Base-by-base conservation (phyloP, 116 monocot species). In the Phalaenopsis hybrid region DNA sequence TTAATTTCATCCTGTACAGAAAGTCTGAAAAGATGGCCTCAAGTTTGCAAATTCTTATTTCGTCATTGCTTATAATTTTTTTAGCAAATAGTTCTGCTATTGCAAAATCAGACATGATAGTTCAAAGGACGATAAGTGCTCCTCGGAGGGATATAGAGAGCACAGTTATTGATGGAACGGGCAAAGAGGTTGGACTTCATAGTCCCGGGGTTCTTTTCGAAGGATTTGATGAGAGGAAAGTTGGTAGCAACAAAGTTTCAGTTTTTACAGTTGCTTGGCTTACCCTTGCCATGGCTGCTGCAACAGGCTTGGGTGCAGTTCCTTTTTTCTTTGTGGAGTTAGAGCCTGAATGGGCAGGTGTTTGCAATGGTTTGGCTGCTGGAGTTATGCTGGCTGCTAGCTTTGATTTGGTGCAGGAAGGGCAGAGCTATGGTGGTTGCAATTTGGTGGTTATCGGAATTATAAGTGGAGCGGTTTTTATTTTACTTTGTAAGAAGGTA, bases 311-410 rank as follows among this genome's bases (percentile, higher is more conserved):
- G 55, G 98, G 98, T 43, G 93, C 98, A 44, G 83, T 98, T 45
- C 98, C 98, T 1, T 98, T 98, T 80, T 98, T 98, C 83, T 98
- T 98, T 86, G 85, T 98, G 43, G 98, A 98, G 83, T 78, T 98
- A 31, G 95, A 98, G 67, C 89, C 93, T 1, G 92, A 94, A 77
- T 95, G 93, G 95, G 94, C 98, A 43, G 98, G 98, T 16, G 80
- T 93, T n/a, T 98, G 98, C 73, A 98, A 98, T 90, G 98, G 98
- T 1, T 78, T 98, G 75, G 98, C 98, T 44, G 93, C 95, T 49
- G 98, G 98, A 80, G 98, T 98, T 44, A 98, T 98, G 98, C 63
- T 98, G 75, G 98, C 98, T 44, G 98, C 98, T 37, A 98, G 98
- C 84, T 98, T 98, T 86, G 98, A 98, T 82, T 90, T 98, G 45